Conservation (phyloP, 2,329 filamentous ascomycete species). For the Calonectria leucothoes region DNA sequence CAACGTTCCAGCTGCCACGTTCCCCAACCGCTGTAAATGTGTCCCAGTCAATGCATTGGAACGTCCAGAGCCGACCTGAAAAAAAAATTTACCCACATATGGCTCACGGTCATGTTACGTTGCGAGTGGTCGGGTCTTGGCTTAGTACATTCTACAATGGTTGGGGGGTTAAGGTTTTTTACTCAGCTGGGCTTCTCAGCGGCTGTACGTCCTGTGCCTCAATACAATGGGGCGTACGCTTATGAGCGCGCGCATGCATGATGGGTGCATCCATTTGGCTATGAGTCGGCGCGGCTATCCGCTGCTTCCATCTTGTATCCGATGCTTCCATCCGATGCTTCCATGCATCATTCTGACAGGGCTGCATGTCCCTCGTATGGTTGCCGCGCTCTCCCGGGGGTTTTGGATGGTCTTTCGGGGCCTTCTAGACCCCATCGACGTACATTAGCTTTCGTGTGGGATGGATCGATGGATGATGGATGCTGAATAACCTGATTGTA, state of each 20-base stretch:
- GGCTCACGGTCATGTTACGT: slow-evolving; percentile 28
- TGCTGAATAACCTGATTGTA: slow-evolving; percentile 8
- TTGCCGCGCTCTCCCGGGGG: neutral
- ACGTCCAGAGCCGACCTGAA: neutral
- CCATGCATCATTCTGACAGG: slow-evolving; percentile 20
- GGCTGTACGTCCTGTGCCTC: neutral
- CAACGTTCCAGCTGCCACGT: neutral
- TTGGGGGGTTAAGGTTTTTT: neutral
- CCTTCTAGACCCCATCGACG: neutral
- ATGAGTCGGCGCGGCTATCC: slow-evolving; percentile 13
- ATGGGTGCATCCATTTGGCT: neutral
- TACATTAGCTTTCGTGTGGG: neutral
- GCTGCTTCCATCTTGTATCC: slow-evolving; percentile 20
- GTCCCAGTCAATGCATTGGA: neutral
- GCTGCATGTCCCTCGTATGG: slow-evolving; percentile 13
- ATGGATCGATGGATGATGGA: neutral
- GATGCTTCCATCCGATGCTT: slow-evolving; percentile 19
- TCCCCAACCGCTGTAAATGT: neutral
- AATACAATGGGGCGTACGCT: neutral
- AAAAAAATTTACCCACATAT: neutral
- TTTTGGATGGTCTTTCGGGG: neutral
- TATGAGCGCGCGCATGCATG: neutral
- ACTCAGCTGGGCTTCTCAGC: neutral
- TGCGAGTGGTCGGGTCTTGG: slow-evolving; percentile 15
- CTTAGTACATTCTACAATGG: neutral